These are phyloP conservation scores for Dothistroma pini DNA, from an alignment of 2,329 filamentous ascomycete genomes.

Conservation along the genomic window DNA sequence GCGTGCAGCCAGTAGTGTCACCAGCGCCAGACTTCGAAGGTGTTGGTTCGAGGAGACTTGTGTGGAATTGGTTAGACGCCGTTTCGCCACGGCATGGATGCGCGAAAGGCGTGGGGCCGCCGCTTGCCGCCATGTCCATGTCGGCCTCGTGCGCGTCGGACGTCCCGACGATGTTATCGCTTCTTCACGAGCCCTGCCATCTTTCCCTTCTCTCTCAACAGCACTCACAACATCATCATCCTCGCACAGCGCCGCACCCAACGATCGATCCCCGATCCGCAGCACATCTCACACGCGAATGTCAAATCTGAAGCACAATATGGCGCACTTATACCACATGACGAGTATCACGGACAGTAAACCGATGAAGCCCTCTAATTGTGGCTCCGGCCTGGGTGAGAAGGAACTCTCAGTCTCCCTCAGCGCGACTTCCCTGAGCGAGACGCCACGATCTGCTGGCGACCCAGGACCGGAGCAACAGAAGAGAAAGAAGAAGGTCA, in stretches of 20 bases:
- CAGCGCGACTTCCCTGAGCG: conserved; percentile 19
- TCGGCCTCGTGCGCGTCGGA: too few relatives aligned
- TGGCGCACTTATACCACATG: conserved; percentile 24
- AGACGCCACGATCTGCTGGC: conserved; percentile 20
- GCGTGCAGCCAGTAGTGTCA: background rate
- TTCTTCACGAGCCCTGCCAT: too few relatives aligned
- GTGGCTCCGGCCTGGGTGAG: conserved; percentile 27
- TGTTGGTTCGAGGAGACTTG: background rate
- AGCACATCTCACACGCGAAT: conserved; percentile 14
- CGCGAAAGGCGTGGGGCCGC: background rate
- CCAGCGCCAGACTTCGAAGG: background rate
- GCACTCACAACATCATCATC: background rate
- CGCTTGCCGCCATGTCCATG: background rate
- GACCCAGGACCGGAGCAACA: conserved; percentile 21
- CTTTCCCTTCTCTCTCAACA: background rate
- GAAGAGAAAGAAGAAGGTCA: conserved; percentile 25
- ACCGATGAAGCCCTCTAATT: conserved; percentile 24
- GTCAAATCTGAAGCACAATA: conserved; percentile 26
- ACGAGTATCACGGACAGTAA: conserved; percentile 20
- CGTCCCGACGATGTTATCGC: too few relatives aligned
- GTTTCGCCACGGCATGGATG: background rate
- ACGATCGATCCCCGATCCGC: background rate
- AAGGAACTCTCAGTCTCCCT: conserved; percentile 19
- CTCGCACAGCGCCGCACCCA: background rate
- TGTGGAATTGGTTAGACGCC: background rate